Conservation (phyloP, 345 rosid species). For the Eucalyptus sp. region DNA sequence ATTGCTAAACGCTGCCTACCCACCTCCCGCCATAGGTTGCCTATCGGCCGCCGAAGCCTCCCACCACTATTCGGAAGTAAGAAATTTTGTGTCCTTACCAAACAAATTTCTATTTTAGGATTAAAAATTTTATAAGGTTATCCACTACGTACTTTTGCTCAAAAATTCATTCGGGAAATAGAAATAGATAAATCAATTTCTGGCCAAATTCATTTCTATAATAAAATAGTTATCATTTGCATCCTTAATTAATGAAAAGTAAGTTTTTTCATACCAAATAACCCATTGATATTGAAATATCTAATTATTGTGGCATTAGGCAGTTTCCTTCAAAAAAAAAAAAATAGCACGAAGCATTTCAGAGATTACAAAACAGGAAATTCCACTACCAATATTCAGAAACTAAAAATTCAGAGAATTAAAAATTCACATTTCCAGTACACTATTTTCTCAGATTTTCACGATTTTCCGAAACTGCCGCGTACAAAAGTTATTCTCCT, state of each 20-base stretch:
- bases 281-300: no score
- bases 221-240: rapidly evolving
- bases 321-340: background rate
- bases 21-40: rapidly evolving
- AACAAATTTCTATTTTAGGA: rapidly evolving
- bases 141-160: rapidly evolving
- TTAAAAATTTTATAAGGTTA: no score
- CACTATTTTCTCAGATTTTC: background rate
- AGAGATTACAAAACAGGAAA: background rate
- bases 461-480: background rate
- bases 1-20: rapidly evolving
- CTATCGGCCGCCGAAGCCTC: rapidly evolving
- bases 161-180: rapidly evolving
- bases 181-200: no score
- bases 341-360: background rate
- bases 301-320: no score
- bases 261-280: background rate
- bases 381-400: background rate
- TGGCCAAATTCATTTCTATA: rapidly evolving
- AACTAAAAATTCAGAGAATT: background rate
- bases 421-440: background rate
- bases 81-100: no score
- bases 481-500: background rate
- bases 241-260: rapidly evolving
- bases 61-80: no score